Conservation (phyloP, 139 green algal genomes). For the Desmodesmus armatus region DNA sequence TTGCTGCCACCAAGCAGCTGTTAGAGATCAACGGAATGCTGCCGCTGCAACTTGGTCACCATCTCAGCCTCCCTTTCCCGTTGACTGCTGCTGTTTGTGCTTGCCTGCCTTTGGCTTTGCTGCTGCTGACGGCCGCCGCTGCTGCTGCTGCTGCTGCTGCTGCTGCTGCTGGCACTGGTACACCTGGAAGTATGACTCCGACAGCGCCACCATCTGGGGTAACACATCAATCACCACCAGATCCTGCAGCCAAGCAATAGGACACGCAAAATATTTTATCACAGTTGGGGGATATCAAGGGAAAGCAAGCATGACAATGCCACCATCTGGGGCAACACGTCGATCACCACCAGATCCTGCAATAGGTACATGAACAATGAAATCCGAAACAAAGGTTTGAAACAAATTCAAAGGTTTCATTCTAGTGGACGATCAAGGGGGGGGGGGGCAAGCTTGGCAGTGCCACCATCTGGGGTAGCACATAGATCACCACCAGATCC, state of each 20-base stretch:
- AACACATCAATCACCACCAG: conserved; percentile 93
- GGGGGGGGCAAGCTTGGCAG: too few relatives aligned
- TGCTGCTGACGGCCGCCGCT: background rate
- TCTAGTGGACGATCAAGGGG: too few relatives aligned
- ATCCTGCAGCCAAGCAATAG: conserved; percentile 78
- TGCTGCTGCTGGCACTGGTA: conserved; percentile 43
- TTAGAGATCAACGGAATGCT: too few relatives aligned
- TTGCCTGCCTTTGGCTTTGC: conserved; percentile 24
- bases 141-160: conserved; percentile 26
- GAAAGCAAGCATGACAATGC: too few relatives aligned
- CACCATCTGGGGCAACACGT: conserved; percentile 57
- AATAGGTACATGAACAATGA: too few relatives aligned
- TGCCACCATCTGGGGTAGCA: background rate
- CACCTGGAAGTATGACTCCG: conserved; percentile 58
- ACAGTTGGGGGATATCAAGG: too few relatives aligned
- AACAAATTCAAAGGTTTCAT: too few relatives aligned
- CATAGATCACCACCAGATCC: conserved; percentile 93
- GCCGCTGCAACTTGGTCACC: background rate
- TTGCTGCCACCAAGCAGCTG: too few relatives aligned
- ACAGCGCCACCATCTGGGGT: conserved; percentile 94
- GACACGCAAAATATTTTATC: background rate
- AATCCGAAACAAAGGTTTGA: too few relatives aligned
- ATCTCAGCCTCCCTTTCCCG: background rate
- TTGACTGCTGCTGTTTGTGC: conserved; percentile 10
- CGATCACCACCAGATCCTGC: conserved; percentile 91